Evolutionary conservation across 1,139 yeast species (phyloP).

Genomic region (Torulaspora pretoriensis): DNA sequence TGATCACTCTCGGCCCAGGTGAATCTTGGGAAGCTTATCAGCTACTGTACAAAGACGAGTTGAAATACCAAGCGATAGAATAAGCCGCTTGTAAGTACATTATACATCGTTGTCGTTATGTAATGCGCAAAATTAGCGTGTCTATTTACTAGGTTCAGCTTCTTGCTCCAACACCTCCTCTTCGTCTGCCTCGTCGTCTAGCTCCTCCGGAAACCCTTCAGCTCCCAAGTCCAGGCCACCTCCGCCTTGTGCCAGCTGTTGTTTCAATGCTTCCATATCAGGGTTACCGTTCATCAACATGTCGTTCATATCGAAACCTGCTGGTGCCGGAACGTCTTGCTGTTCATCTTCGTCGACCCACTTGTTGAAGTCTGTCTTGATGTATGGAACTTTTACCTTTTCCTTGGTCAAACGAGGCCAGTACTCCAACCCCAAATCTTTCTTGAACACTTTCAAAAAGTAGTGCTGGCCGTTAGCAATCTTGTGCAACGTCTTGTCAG

Average conservation of each 20-base stretch:
- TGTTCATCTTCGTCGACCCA: slow-evolving; percentile 98
- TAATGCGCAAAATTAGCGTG: background rate
- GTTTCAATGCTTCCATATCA: slow-evolving; percentile 16
- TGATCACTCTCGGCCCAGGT: slow-evolving; percentile 60
- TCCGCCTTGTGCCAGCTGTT: slow-evolving; percentile 17
- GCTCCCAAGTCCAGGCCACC: slow-evolving; percentile 40
- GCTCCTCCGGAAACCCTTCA: slow-evolving; percentile 37
- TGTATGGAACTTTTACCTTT: slow-evolving; percentile 62
- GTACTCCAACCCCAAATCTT: slow-evolving; percentile 63
- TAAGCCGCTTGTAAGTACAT: slow-evolving; percentile 1
- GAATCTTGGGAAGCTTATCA: slow-evolving; percentile 70
- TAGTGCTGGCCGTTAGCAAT: slow-evolving; percentile 70
- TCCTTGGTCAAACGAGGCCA: slow-evolving; percentile 91
- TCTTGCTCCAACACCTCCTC: slow-evolving; percentile 18
- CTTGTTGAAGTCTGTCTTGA: slow-evolving; percentile 92
- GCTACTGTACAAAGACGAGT: slow-evolving; percentile 41
- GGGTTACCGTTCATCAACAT: slow-evolving; percentile 16
- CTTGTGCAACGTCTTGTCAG: slow-evolving; percentile 55
- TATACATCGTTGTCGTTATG: slow-evolving; percentile 4
- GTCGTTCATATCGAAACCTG: slow-evolving; percentile 12
- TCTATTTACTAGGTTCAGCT: slow-evolving; percentile 1
- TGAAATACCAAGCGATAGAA: slow-evolving; percentile 39
- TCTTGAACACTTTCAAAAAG: slow-evolving; percentile 60
- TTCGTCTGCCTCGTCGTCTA: slow-evolving; percentile 35
- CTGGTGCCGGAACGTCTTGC: slow-evolving; percentile 37